Evolutionary conservation across 2,329 filamentous ascomycete genomes (phyloP).

Genomic region (Microsporum ferrugineum): DNA sequence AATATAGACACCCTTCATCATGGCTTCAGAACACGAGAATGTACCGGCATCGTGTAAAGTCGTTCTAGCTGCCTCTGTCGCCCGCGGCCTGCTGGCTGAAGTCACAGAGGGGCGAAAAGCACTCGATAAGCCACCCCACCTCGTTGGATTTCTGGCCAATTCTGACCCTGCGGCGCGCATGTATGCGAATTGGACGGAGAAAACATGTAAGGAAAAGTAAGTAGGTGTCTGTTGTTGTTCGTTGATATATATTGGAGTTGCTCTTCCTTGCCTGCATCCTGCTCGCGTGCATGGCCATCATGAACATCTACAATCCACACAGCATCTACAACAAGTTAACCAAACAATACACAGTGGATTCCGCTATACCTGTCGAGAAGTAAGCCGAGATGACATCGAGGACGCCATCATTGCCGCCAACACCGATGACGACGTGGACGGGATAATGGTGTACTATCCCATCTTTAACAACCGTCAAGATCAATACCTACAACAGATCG

Average conservation of each 20-base stretch:
- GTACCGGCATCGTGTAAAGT: slow-evolving; percentile 64
- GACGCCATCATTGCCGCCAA: slow-evolving; percentile 81
- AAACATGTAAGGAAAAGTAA: slow-evolving; percentile 94
- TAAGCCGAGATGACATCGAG: slow-evolving; percentile 81
- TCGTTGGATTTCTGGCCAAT: slow-evolving; percentile 89
- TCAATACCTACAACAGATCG: slow-evolving; percentile 90
- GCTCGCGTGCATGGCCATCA: neutral
- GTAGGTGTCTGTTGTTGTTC: slow-evolving; percentile 22
- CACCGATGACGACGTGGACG: slow-evolving; percentile 62
- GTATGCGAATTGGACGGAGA: slow-evolving; percentile 95
- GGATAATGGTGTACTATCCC: slow-evolving; percentile 95
- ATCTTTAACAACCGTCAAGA: slow-evolving; percentile 88
- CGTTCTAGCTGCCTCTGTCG: slow-evolving; percentile 75
- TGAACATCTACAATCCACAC: neutral
- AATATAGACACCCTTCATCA: slow-evolving; percentile 7
- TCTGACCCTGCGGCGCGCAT: slow-evolving; percentile 79
- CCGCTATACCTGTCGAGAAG: slow-evolving; percentile 69
- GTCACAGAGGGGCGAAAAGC: slow-evolving; percentile 63
- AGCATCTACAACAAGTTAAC: neutral
- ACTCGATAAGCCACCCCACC: slow-evolving; percentile 60
- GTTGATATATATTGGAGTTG: neutral
- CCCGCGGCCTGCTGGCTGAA: slow-evolving; percentile 67
- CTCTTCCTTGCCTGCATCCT: neutral
- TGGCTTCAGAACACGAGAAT: slow-evolving; percentile 24
- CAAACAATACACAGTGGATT: slow-evolving; percentile 55